Base-by-base conservation (phyloP, 257 asterid species). In the Misopates orontium region DNA sequence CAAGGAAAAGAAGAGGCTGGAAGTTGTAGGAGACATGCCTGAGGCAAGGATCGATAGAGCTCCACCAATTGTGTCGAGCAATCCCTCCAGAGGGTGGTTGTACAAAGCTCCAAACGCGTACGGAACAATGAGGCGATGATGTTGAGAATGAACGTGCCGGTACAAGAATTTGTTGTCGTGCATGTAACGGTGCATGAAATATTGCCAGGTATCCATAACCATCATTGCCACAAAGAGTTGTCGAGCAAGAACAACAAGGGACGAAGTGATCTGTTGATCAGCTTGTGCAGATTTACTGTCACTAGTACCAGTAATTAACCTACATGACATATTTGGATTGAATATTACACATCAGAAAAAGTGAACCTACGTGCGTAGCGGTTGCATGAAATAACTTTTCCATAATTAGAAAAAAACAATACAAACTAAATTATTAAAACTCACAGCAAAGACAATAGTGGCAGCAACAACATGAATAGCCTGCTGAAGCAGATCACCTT, bases 81-180 rank as follows among this genome's bases (percentile, higher is more conserved):
- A 78, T 39, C 97, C 98, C 72, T 93, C 98, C 24, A 87, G 10
- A 5, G 98, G 98, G 80, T 93, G 98, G 80, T 89, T 93, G 87
- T 89, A 93, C 18, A 93, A 70, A 20, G 97, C 98, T 67, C 98
- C 98, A 62, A 67, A 93, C 4, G 97, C 97, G 22, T 87, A 93
- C 0, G 96, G 98, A 23, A 93, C 98, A 21, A 93, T 78, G 6
- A 93, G 90, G 1, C 95, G 88, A 60, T 89, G 97, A 47, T 93
- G 96, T 64, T 85, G 95, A 56, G 98, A 82, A 74, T 93, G 97
- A 75, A 90, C 83, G 60, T 93, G 96, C 16, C 81, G 78, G 77
- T 93, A 93, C 56, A 93, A 71, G 82, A 89, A 89, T 80, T 89
- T 89, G 91, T 93, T 89, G 67, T 77, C 84, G 81, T 93, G 97